Base-by-base conservation (phyloP, 139 green algal species). In the Chlorella sp. region DNA sequence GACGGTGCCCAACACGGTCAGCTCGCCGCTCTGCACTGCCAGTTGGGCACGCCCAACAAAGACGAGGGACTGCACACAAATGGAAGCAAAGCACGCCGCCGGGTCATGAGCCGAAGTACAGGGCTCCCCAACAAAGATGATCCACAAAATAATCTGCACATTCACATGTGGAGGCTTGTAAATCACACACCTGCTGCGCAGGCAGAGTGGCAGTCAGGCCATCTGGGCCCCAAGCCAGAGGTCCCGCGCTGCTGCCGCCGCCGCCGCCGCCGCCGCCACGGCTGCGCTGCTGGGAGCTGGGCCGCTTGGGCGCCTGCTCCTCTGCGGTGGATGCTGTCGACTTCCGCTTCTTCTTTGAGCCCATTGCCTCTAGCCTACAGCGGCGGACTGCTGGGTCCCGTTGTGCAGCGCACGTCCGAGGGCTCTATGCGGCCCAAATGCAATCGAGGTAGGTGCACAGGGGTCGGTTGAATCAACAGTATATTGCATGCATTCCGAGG, bases 11-110 rank as follows among this genome's bases (percentile, higher is more conserved):
- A 30, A 32, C 1, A 40, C 26, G 3, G 80, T 18, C 82, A 91
- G 71, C 83, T 91, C 88, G 34, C 88, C 88, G 53, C 80, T 83
- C 57, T 88, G 88, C 61, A 91, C 88, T 4, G 48, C 42, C 71
- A 89, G 66, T 22, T 19, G 48, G 76, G 66, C 89, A 0, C 40
- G 48, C n/a, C 89, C 89, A 1, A 66, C 34, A 37, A 92, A 89
- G 28, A 86, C 19, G 21, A 92, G 83, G 4, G 81, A 68, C 89
- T 92, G 89, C 61, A 53, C 36, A 36, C 9, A 14, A 26, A 53
- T 22, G 57, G n/a, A n/a, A 24, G 3, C 11, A 0, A 42, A 48
- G 57, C 22, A 71, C 5, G 64, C 22, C 64, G 24, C 64, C 5
- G 16, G 21, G 21, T 2, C 79, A 84, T 36, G 14, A 15, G 53